Evolutionary conservation across 108 stramenopile genomes (phyloP).

Genomic region (Nitzschia sp.): DNA sequence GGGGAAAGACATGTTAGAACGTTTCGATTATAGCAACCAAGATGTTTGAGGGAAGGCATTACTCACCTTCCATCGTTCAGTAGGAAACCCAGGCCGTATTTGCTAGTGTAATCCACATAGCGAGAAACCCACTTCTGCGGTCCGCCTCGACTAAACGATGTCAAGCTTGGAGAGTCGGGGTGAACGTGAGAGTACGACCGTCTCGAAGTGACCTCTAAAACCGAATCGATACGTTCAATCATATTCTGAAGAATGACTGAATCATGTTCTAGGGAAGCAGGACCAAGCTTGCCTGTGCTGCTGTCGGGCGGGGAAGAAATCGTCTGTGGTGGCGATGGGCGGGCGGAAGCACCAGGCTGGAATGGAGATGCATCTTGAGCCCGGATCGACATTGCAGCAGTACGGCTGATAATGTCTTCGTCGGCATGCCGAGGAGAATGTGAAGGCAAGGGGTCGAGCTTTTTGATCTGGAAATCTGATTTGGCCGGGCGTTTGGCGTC

Average conservation of each 20-base stretch:
- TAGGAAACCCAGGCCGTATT: conserved; percentile 97
- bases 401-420: conserved; percentile 28
- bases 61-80: conserved; percentile 90
- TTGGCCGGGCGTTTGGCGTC: neutral
- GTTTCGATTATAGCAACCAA: conserved; percentile 18
- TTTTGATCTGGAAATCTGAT: too few species aligned
- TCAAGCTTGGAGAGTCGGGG: conserved; percentile 40
- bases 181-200: conserved; percentile 30
- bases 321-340: neutral
- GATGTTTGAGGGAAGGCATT: too few species aligned
- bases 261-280: conserved; percentile 19
- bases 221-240: conserved; percentile 41
- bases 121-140: conserved; percentile 89
- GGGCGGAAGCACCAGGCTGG: neutral
- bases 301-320: neutral
- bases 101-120: conserved; percentile 98
- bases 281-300: neutral
- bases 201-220: conserved; percentile 41
- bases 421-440: too few species aligned
- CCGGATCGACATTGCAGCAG: conserved; percentile 34
- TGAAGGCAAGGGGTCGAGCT: neutral
- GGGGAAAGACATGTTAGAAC: neutral
- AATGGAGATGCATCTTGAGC: conserved; percentile 11
- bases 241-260: conserved; percentile 36
- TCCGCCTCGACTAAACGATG: conserved; percentile 40